Conservation (phyloP, 805 yeast species). For the Teunomyces funiuensis region DNA sequence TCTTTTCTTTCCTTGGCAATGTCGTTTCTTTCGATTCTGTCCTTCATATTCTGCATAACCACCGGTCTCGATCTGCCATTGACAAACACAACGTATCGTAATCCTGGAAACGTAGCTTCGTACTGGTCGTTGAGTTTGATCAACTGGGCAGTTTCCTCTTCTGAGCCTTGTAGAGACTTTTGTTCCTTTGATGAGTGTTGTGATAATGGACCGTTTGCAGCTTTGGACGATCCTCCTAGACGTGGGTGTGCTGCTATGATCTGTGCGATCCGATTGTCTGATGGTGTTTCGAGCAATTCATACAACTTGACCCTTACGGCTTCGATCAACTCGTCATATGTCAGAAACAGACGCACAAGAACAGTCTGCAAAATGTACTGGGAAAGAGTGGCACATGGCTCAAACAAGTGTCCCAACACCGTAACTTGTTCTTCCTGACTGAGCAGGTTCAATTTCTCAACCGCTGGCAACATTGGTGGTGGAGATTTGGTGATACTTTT, state of each 20-base stretch:
- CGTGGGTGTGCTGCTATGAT: conserved; percentile 93
- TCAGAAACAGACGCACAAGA: conserved; percentile 11
- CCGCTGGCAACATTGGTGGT: conserved; percentile 4
- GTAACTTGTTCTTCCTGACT: conserved; percentile 28
- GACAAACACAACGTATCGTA: conserved; percentile 85
- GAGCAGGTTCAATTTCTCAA: conserved; percentile 12
- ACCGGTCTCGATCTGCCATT: conserved; percentile 71
- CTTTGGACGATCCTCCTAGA: conserved; percentile 49
- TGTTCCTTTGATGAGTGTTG: conserved; percentile 73
- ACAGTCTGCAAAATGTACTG: conserved; percentile 30
- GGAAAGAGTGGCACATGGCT: conserved; percentile 54
- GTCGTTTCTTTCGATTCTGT: conserved; percentile 52
- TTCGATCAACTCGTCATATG: conserved; percentile 45
- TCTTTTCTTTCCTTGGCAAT: conserved; percentile 55
- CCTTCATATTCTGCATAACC: conserved; percentile 44
- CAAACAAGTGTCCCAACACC: conserved; percentile 59
- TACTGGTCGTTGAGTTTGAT: conserved; percentile 56
- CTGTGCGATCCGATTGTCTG: conserved; percentile 32
- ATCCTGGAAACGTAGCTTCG: conserved; percentile 62
- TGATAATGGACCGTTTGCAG: conserved; percentile 43
- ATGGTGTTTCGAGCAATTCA: conserved; percentile 25
- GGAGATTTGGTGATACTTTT: background rate
- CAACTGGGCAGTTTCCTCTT: conserved; percentile 51
- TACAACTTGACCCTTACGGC: conserved; percentile 39
- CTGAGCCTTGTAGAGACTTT: conserved; percentile 52